A percentile compares a stretch with the other conserved stretches of the same genome.
phyloP scores from a whole-genome alignment of 306 rosid species.

The Pueraria montana region DNA sequence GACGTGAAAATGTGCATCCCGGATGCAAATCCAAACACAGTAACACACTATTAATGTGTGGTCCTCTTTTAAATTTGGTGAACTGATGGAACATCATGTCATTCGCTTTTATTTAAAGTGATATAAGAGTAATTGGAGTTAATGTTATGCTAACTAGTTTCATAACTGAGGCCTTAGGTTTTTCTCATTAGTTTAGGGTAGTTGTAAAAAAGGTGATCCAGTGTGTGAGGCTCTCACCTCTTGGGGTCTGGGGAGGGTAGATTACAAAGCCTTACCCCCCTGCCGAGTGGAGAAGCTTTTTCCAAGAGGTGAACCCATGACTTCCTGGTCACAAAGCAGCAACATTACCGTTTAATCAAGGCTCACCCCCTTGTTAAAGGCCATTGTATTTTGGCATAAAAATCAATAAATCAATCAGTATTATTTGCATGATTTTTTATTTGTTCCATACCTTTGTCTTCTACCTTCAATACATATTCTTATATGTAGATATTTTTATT shows the following conservation, averaged over 20 bases:
- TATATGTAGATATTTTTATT: not conserved
- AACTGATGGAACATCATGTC: slow-evolving; percentile 27
- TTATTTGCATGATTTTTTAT: slow-evolving; percentile 21
- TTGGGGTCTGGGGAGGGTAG: not conserved
- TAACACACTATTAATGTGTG: not conserved
- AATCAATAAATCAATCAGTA: not conserved
- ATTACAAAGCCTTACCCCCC: not conserved
- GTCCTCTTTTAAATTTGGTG: slow-evolving; percentile 9
- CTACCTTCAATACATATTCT: slow-evolving; percentile 23
- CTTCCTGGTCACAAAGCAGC: not conserved
- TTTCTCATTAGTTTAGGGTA: slow-evolving; percentile 1
- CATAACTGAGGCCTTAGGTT: not conserved
- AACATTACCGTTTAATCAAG: not conserved
- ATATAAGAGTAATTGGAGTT: not conserved
- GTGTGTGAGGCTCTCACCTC: not conserved
- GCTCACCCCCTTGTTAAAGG: not conserved
- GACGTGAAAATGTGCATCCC: not conserved
- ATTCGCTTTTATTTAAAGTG: slow-evolving; percentile 1
- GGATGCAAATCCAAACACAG: not conserved
- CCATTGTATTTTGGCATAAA: slow-evolving; percentile 17
- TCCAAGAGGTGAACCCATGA: not conserved
- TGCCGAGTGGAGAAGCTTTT: not conserved
- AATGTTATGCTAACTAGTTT: not conserved
- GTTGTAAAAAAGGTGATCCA: not conserved
- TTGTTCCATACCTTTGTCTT: slow-evolving; percentile 1